Conservation (phyloP, 1,284 basidiomycete species). For the Limonomyces culmigenus region DNA sequence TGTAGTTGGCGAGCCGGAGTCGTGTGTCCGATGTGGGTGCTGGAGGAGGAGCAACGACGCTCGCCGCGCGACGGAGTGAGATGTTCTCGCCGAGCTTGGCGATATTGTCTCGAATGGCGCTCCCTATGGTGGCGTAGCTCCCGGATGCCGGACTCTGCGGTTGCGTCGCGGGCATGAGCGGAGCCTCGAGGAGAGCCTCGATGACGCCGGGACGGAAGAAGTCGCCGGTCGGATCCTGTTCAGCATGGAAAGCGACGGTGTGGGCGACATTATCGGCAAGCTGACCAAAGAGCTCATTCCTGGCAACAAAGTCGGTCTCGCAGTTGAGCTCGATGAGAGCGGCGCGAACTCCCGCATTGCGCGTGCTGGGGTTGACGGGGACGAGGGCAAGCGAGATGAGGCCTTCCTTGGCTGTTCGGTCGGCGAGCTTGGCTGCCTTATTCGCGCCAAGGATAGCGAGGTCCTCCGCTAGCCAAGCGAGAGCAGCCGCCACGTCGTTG, state of each 20-base stretch:
- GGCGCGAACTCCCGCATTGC: constrained; percentile 43
- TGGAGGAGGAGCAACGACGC: constrained; percentile 45
- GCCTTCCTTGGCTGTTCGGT: constrained; percentile 62
- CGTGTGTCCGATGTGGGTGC: constrained; percentile 16
- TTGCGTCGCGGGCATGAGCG: constrained; percentile 37
- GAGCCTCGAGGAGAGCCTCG: constrained; percentile 46
- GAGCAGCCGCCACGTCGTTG: constrained; percentile 60
- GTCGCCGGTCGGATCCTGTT: constrained; percentile 22
- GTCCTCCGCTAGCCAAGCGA: constrained; percentile 72
- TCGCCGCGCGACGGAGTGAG: constrained; percentile 54
- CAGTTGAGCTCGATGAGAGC: constrained; percentile 89
- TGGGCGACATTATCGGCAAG: constrained; percentile 74
- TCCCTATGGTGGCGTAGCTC: constrained; percentile 51
- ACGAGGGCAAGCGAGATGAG: constrained; percentile 65
- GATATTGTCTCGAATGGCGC: constrained; percentile 66
- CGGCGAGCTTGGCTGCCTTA: constrained; percentile 74
- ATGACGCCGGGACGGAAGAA: constrained; percentile 26
- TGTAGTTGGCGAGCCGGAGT: constrained; percentile 61
- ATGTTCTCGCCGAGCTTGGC: constrained; percentile 87
- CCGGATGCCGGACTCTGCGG: constrained; percentile 15
- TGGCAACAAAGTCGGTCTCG: constrained; percentile 92
- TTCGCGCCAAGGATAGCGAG: constrained; percentile 53
- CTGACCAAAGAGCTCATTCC: constrained; percentile 71
- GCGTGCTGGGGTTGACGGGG: constrained; percentile 26
- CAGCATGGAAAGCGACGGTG: constrained; percentile 70